Evolutionary conservation across 192 early-diverging fungal genomes (phyloP), one percentile per base, ranked within the genome.

Genomic region (Umbelopsis sp.): DNA sequence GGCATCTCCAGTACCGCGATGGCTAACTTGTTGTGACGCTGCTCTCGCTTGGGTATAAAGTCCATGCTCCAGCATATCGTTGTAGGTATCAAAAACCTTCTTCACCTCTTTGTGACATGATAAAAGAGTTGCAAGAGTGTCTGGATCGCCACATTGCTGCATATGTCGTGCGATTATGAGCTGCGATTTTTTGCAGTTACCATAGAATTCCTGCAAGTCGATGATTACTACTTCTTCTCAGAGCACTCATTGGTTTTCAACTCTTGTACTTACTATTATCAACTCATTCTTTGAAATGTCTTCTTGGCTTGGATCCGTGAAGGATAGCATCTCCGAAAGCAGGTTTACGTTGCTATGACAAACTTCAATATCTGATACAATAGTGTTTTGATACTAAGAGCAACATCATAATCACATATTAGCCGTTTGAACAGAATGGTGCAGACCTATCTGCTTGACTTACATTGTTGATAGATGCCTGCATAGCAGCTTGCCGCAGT

Each of bases 231-330:
- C 11, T 46, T 20, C 2, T 47, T 25, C 12, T 41, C 21, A 47
- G 16, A 44, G 1, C 18, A 8, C 35, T 7, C 20, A 20, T 33
- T 47, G 2, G 7, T 49, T 18, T 0, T n/a, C n/a, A 18, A 5
- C 35, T 48, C 33, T 9, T 3, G 23, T 49, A 10, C 12, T 33
- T 77, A 82, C 81, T 66, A 77, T 69, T 55, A 84, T 84, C 47
- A 84, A 48, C 20, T 74, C 77, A 52, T 84, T 84, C 58, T 84
- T 80, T 49, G 80, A 75, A 47, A 84, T 74, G n/a, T 80, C 82
- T 44, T 84, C 82, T n/a, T 69, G 23, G 15, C 81, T 80, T 1
- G 82, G 82, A 61, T 84, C 77, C 11, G 82, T 80, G 66, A 84
- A 84, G 1, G 82, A 75, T 18, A 84, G 47, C 4, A 80, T 80